Conservation (phyloP, 768 basidiomycete genomes). For the Tulasnella sp. region DNA sequence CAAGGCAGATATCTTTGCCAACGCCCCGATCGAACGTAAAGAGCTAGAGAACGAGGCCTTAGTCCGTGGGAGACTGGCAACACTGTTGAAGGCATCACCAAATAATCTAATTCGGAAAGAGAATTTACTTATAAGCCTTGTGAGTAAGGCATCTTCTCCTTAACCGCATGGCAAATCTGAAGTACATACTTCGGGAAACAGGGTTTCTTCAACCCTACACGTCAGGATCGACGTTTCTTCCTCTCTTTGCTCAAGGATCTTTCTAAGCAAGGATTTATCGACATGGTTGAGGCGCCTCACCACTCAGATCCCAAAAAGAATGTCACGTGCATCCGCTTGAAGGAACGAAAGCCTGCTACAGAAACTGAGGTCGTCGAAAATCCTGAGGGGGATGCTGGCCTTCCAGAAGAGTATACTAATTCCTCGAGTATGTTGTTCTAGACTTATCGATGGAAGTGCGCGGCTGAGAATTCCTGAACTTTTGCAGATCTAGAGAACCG, state of each 20-base stretch:
- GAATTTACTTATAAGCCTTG: constrained; percentile 69
- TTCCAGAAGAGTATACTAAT: constrained; percentile 26
- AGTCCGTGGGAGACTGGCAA: constrained; percentile 58
- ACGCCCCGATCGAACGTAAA: constrained; percentile 3
- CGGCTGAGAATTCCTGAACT: not conserved
- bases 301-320: constrained; percentile 36
- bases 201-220: constrained; percentile 68
- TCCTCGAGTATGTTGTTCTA: not conserved
- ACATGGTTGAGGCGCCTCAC: constrained; percentile 58
- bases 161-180: constrained; percentile 7
- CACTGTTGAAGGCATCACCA: constrained; percentile 57
- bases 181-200: constrained; percentile 24
- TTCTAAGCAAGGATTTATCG: constrained; percentile 60
- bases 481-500: not conserved
- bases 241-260: constrained; percentile 62
- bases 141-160: constrained; percentile 29
- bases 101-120: constrained; percentile 61
- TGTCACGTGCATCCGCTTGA: constrained; percentile 58
- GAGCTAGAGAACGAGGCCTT: constrained; percentile 60
- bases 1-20: constrained; percentile 30
- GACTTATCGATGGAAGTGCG: constrained; percentile 20
- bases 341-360: constrained; percentile 27
- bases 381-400: constrained; percentile 33
- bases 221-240: constrained; percentile 75
- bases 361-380: constrained; percentile 32